Percentiles rank a stretch among this genome's conserved stretches.
These are phyloP conservation scores for Conringia planisiliqua DNA, from an alignment of 345 rosid species.

Conservation along the genomic window DNA sequence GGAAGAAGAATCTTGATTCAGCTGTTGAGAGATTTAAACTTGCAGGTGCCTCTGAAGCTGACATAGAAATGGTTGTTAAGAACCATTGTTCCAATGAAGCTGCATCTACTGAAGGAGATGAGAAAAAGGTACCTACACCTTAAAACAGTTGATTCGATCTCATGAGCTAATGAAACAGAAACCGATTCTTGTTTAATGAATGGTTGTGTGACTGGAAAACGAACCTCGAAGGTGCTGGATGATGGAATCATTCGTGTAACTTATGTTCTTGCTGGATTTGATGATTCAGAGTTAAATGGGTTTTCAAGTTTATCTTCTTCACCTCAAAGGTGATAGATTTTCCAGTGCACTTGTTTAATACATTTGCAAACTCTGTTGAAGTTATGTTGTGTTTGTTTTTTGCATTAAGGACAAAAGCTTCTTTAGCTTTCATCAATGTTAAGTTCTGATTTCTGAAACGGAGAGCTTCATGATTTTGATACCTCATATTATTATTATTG, in stretches of 20 bases:
- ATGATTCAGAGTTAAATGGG: not conserved
- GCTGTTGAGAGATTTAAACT: slow-evolving; percentile 86
- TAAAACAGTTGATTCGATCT: not conserved
- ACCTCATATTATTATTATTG: slow-evolving; percentile 1
- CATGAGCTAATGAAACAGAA: not conserved
- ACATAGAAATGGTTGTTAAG: slow-evolving; percentile 36
- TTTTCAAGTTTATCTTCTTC: slow-evolving; percentile 9
- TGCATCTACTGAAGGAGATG: slow-evolving; percentile 44
- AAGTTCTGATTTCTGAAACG: not conserved
- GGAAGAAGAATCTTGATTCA: slow-evolving; percentile 74
- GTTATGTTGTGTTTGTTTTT: not conserved
- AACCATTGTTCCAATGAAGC: slow-evolving; percentile 72
- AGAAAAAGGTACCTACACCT: slow-evolving; percentile 35
- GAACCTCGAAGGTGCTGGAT: not conserved
- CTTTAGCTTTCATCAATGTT: not conserved
- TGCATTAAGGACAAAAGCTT: not conserved
- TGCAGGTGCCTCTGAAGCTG: slow-evolving; percentile 89
- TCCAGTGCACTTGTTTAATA: not conserved
- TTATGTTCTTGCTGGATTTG: not conserved
- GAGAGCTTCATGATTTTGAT: not conserved
- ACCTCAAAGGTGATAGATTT: slow-evolving; percentile 9
- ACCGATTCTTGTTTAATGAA: not conserved
- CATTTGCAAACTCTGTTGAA: slow-evolving; percentile 1
- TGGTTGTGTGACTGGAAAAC: not conserved
- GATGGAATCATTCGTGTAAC: not conserved